A percentile compares a stretch with the other conserved stretches of the same genome.
Conservation (phyloP, 192 early-diverging fungal species). For the Powellomyces hirtus region DNA sequence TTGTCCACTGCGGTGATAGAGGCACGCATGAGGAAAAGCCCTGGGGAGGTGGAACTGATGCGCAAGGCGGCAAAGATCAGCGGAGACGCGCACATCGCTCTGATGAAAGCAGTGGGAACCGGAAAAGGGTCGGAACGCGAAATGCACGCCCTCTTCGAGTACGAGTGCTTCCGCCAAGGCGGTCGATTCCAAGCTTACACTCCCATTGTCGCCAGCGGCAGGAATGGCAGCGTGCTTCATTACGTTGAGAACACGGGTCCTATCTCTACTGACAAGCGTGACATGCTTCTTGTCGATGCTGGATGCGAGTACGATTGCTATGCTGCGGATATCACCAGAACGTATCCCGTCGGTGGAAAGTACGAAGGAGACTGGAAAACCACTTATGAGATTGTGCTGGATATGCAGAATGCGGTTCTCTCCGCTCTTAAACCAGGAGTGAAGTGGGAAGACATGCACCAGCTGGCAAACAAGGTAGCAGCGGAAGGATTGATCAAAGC, state of each 20-base stretch:
- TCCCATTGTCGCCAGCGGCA: conserved; percentile 78
- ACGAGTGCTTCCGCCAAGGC: conserved; percentile 59
- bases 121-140: conserved; percentile 69
- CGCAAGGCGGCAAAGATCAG: conserved; percentile 76
- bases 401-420: conserved; percentile 76
- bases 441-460: conserved; percentile 85
- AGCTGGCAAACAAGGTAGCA: conserved; percentile 61
- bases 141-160: conserved; percentile 77
- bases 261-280: conserved; percentile 37
- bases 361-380: conserved; percentile 68
- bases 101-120: conserved; percentile 66
- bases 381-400: conserved; percentile 80
- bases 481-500: conserved; percentile 66
- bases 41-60: conserved; percentile 73
- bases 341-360: conserved; percentile 75
- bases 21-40: conserved; percentile 77
- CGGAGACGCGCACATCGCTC: conserved; percentile 68
- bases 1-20: conserved; percentile 63
- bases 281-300: conserved; percentile 62
- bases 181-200: conserved; percentile 79
- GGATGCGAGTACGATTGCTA: conserved; percentile 73
- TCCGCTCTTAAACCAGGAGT: conserved; percentile 63
- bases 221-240: conserved; percentile 77
- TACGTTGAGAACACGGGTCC: conserved; percentile 71
- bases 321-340: conserved; percentile 87